Percentiles rank a stretch among this genome's conserved stretches.
phyloP scores from a whole-genome alignment of 805 yeast species.

The Starmerella riodocensis region DNA sequence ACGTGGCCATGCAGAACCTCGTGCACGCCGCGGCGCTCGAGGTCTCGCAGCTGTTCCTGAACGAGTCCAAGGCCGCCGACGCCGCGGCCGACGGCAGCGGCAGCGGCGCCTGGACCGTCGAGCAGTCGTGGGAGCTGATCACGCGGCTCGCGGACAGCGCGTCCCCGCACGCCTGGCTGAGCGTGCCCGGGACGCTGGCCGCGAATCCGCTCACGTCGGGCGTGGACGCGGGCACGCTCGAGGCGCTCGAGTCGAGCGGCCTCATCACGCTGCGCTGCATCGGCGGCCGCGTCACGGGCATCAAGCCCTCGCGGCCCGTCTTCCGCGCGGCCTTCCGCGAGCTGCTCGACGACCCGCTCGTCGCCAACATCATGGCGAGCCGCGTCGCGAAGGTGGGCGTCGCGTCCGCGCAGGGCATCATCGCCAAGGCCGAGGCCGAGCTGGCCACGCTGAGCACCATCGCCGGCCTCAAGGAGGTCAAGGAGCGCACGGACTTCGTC shows the following conservation, averaged over 20 bases:
- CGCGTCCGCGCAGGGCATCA: constrained; percentile 46
- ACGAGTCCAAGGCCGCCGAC: constrained; percentile 24
- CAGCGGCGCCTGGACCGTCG: constrained; percentile 44
- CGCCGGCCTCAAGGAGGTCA: background rate
- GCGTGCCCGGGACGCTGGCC: constrained; percentile 20
- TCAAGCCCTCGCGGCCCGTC: constrained; percentile 74
- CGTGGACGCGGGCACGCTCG: constrained; percentile 34
- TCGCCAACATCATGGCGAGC: constrained; percentile 51
- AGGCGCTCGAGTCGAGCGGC: constrained; percentile 67
- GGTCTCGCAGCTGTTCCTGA: constrained; percentile 61
- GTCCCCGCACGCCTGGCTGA: constrained; percentile 11
- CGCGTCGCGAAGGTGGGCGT: constrained; percentile 44
- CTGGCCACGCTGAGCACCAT: constrained; percentile 37
- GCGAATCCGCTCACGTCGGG: constrained; percentile 29
- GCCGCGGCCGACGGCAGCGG: constrained; percentile 41
- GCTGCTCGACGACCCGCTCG: constrained; percentile 43
- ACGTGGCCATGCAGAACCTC: constrained; percentile 66
- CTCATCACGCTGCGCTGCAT: constrained; percentile 58
- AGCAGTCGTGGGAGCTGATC: constrained; percentile 81
- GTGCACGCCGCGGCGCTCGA: constrained; percentile 77
- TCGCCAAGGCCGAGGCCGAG: constrained; percentile 58
- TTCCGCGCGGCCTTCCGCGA: constrained; percentile 65
- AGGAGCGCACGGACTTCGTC: constrained; percentile 4
- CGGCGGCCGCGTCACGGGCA: constrained; percentile 55
- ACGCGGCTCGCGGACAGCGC: constrained; percentile 38